Evolutionary conservation across 1,284 basidiomycete genomes (phyloP), one percentile per base, ranked within the genome.

Genomic region (Trametes polyzona): DNA sequence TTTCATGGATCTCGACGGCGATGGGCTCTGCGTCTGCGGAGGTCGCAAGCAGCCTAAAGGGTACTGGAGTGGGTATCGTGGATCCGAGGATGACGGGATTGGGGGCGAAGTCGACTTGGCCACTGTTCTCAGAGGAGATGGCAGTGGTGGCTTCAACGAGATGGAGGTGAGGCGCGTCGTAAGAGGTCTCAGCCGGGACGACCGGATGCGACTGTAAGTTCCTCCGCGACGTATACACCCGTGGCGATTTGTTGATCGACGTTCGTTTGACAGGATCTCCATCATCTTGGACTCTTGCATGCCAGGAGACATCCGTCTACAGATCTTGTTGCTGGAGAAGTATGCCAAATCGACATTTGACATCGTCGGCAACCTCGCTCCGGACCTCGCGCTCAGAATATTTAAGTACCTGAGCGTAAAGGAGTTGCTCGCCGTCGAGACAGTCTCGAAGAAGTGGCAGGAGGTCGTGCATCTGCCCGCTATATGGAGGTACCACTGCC

Each of bases 311-410:
- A 90, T 92, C 41, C 82, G 82, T 8, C 79, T 86, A 30, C 91
- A 85, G 71, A 92, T 95, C 44, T 79, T 88, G 0, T 80, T 93
- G 5, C 81, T 96, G 17, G 85, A 95, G 70, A 90, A 90, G 71
- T 94, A 95, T 64, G 82, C 85, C 42, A 85, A 83, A 63, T 87
- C 86, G 21, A 90, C 91, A 6, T 90, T 90, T 65, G 95, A 96
- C 66, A 81, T 96, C 48, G 75, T 96, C 33, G 88, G 88, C 11
- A 79, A 82, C 42, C 78, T 96, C 16, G 81, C 89, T 0, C 86
- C 88, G 0, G 78, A 85, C 16, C 72, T 95, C 0, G 82, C 84
- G 0, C 77, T 88, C 57, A 79, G 80, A 46, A 81, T 96, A 36
- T 78, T 96, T 32, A 82, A 80, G 61, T 75, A 81, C 53, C 76